Base-by-base conservation (phyloP, 2,329 filamentous ascomycete species). In the Cytospora leucostoma region DNA sequence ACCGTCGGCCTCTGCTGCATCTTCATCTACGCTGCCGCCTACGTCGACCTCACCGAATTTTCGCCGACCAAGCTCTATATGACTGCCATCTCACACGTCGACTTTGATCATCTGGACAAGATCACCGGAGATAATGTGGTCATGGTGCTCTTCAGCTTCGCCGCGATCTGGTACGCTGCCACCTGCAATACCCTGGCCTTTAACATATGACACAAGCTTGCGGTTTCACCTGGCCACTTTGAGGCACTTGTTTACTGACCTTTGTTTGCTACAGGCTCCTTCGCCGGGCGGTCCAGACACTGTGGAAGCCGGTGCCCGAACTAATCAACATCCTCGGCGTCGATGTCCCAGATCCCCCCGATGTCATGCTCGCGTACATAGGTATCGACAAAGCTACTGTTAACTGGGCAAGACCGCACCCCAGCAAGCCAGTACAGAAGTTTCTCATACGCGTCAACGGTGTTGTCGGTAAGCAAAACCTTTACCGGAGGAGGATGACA, bases 391-490 rank as follows among this genome's bases (percentile, higher is more conserved):
- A 93, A 62, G 91, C 96, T 37, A 91, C 93, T 35, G 82, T 99
- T 51, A 93, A 93, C 75, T 99, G 95, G 95, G 92, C 93, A 66
- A 85, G 88, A 65, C 89, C 91, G 0, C 85, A 81, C 3, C 75
- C 78, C 51, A 85, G 84, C 66, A 82, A 85, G 47, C 84, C 90
- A 3, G 90, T 96, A 60, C 84, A 92, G 59, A 96, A 93, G 77
- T 95, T 96, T 73, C 84, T 94, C 53, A 92, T 99, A 59, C 92
- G 96, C 74, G 88, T 99, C 68, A 98, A 99, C 76, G 94, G 94
- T 50, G 88, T 94, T 51, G 92, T 92, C 78, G 91, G 92, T 95
- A 77, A 75, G 87, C 72, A 57, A 44, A 38, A 27, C 11, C 27
- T 13, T 49, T 33, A 15, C 55, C 19, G 47, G 13, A 32, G 34